These are phyloP conservation scores for Chlamydomonas incerta DNA, from an alignment of 139 green algal species.

Conservation along the genomic window DNA sequence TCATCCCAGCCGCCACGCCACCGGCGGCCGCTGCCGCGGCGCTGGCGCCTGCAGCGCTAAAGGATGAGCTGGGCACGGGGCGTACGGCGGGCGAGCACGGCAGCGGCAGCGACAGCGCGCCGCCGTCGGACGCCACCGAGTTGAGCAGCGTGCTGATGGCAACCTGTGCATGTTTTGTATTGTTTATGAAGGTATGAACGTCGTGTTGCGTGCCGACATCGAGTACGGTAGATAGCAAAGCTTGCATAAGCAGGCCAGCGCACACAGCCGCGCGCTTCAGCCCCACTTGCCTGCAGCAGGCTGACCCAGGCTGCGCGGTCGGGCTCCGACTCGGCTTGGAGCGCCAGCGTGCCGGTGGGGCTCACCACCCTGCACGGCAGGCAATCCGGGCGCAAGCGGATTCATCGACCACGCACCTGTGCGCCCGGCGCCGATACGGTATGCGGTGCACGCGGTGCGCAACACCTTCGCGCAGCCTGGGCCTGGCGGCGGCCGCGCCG, in stretches of 20 bases:
- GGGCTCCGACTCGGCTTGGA: constrained; percentile 83
- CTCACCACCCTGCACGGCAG: constrained; percentile 74
- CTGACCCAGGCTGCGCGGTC: constrained; percentile 86
- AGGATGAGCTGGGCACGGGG: not conserved
- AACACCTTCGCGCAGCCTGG: too few species aligned
- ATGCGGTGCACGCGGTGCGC: too few species aligned
- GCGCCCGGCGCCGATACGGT: too few species aligned
- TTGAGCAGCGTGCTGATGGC: constrained; percentile 71
- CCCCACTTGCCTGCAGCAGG: constrained; percentile 22
- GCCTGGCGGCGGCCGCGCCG: too few species aligned
- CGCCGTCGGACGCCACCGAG: not conserved
- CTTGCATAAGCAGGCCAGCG: too few species aligned
- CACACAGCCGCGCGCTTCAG: not conserved
- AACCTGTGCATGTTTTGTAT: too few species aligned
- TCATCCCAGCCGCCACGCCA: not conserved
- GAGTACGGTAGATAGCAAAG: too few species aligned
- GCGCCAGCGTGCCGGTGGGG: constrained; percentile 71
- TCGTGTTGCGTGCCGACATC: too few species aligned
- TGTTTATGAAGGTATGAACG: too few species aligned
- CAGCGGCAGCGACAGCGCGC: not conserved
- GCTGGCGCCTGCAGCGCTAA: too few species aligned
- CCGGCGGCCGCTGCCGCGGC: not conserved
- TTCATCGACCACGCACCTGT: too few species aligned
- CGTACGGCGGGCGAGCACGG: not conserved
- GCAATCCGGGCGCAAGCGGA: too few species aligned